Evolutionary conservation across 495 filamentous ascomycete species (phyloP).

Genomic region (Penicillium manginii): DNA sequence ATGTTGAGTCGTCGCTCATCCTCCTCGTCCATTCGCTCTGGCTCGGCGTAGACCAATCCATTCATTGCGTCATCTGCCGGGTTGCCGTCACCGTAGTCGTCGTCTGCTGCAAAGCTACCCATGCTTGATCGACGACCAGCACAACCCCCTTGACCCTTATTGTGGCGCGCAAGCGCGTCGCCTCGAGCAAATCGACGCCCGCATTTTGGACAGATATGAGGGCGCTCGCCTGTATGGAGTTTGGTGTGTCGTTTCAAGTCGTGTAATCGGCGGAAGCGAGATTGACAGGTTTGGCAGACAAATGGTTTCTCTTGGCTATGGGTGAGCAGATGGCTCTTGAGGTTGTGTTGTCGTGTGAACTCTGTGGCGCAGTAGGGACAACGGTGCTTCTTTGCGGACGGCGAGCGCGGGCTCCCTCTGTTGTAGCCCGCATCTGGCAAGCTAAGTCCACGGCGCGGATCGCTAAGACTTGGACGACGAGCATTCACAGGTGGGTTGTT

Average conservation of each 20-base stretch:
- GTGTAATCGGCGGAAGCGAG: slow-evolving; percentile 89
- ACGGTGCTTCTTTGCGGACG: slow-evolving; percentile 86
- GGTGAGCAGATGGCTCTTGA: slow-evolving; percentile 98
- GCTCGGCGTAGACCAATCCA: slow-evolving; percentile 69
- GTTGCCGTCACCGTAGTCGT: slow-evolving; percentile 63
- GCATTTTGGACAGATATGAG: slow-evolving; percentile 92
- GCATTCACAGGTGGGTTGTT: neutral
- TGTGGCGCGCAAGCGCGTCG: slow-evolving; percentile 91
- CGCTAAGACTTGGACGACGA: slow-evolving; percentile 30
- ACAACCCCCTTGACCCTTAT: slow-evolving; percentile 94
- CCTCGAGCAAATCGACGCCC: slow-evolving; percentile 93
- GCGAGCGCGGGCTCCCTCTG: slow-evolving; percentile 67
- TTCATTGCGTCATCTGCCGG: slow-evolving; percentile 73
- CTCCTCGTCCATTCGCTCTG: slow-evolving; percentile 68
- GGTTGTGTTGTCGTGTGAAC: slow-evolving; percentile 96
- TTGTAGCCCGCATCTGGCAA: slow-evolving; percentile 69
- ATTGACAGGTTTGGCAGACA: slow-evolving; percentile 83
- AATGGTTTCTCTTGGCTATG: slow-evolving; percentile 99
- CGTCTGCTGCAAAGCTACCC: slow-evolving; percentile 81
- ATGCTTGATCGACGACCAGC: slow-evolving; percentile 87
- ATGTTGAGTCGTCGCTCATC: slow-evolving; percentile 62
- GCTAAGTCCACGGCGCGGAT: slow-evolving; percentile 70
- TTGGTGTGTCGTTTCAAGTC: slow-evolving; percentile 96
- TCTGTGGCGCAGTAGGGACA: slow-evolving; percentile 95
- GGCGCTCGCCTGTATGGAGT: slow-evolving; percentile 94